Evolutionary conservation across 148 eudicot species (phyloP), one percentile per base, ranked within the genome.

Genomic region (Heliamphora exappendiculata): DNA sequence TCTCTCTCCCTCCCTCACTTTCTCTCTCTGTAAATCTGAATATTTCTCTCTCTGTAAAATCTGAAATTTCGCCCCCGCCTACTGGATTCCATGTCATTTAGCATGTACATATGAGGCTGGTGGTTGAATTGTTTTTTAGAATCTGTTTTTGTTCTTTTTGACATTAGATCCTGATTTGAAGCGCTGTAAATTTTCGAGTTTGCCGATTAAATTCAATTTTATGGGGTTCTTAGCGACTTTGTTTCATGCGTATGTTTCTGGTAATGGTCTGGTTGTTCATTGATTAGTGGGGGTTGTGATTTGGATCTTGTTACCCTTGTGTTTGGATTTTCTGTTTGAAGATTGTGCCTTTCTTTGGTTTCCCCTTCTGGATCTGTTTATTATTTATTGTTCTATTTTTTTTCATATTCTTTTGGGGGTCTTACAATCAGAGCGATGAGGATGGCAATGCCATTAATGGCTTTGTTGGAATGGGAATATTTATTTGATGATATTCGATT

Each of bases 1-100:
- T 82, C 69, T 76, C 78, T 80, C 70, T 76, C 62, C 70, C 51
- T 70, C 63, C 69, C 60, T 79, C 65, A 70, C 42, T 77, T 37
- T 68, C 57, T 41, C 44, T 69, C 67, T 59, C 75, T 74, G 71
- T 53, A 49, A 44, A 44, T 16, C 73, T 81, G 5, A 53, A 64
- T 54, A 65, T 73, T 17, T 67, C 60, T 78, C 74, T 71, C 66
- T 78, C 76, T 67, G 49, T 37, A 71, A 31, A 31, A 65, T 78
- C 70, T 67, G 11, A 59, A 29, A 24, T 50, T 57, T 50, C 42
- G 36, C 70, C 33, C 44, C 65, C 62, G 24, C 58, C 3, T 67
- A 57, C n/a, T 19, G 41, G 26, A 60, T 28, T 65, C 55, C 71
- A 64, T 51, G 73, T 13, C 29, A 49, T 62, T 24, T 49, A 4